These are phyloP conservation scores for Pyronema omphalodes DNA, from an alignment of 495 filamentous ascomycete species.

Conservation along the genomic window DNA sequence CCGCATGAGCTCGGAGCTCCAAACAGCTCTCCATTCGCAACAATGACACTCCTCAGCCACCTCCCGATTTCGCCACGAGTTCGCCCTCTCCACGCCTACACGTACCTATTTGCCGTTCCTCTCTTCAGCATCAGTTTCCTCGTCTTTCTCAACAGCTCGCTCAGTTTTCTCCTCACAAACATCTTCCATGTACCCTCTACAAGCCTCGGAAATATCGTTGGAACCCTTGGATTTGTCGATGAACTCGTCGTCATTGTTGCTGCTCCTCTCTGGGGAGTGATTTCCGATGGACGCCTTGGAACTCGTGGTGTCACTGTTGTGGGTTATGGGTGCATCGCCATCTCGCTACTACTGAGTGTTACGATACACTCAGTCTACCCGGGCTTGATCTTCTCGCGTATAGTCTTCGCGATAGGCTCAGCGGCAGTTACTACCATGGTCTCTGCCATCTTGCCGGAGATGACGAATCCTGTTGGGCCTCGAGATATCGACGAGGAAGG, in stretches of 20 bases:
- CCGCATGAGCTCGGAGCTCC: background rate
- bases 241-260: constrained; percentile 80
- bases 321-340: constrained; percentile 63
- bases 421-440: constrained; percentile 93
- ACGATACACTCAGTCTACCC: constrained; percentile 78
- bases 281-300: constrained; percentile 64
- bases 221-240: constrained; percentile 88
- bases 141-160: constrained; percentile 85
- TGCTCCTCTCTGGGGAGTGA: constrained; percentile 76
- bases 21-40: background rate
- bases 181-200: constrained; percentile 46
- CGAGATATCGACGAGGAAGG: constrained; percentile 9
- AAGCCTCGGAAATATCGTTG: constrained; percentile 76
- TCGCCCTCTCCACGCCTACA: constrained; percentile 52
- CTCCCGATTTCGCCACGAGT: constrained; percentile 40
- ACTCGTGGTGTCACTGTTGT: constrained; percentile 61
- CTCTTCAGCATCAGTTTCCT: constrained; percentile 94
- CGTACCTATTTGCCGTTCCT: constrained; percentile 76
- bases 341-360: constrained; percentile 62
- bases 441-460: constrained; percentile 75
- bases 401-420: constrained; percentile 78
- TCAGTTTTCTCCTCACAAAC: constrained; percentile 90
- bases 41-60: constrained; percentile 26
- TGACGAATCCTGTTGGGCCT: constrained; percentile 33
- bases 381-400: constrained; percentile 60